Evolutionary conservation across 495 filamentous ascomycete genomes (phyloP).

Genomic region (Hypoxylon subgilvum): DNA sequence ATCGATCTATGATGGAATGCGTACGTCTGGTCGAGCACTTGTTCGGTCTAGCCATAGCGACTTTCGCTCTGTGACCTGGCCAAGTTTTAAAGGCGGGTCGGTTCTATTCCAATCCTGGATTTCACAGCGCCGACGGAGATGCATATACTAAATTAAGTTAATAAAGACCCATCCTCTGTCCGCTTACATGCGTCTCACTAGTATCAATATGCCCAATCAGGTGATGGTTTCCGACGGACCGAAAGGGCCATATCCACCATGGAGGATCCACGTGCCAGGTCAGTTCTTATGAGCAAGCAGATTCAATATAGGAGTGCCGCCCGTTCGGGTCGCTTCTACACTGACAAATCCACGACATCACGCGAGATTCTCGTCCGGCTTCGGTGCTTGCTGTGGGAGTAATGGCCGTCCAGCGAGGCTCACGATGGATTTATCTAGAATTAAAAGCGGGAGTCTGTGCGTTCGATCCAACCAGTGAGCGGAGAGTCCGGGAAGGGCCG

Average conservation of each 20-base stretch:
- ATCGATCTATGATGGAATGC: constrained; percentile 2
- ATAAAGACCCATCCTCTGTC: constrained; percentile 24
- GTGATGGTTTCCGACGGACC: constrained; percentile 2
- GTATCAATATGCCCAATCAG: constrained; percentile 26
- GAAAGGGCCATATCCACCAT: constrained; percentile 21
- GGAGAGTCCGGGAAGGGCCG: constrained; percentile 36
- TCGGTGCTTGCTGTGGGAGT: constrained; percentile 21
- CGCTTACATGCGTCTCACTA: constrained; percentile 23
- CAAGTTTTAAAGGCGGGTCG: constrained; percentile 22
- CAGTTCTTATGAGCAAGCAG: constrained; percentile 14
- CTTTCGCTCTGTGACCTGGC: constrained; percentile 2
- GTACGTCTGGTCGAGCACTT: constrained; percentile 11
- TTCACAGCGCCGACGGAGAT: constrained; percentile 29
- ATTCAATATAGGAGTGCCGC: constrained; percentile 26
- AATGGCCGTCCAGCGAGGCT: constrained; percentile 18
- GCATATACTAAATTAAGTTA: constrained; percentile 46
- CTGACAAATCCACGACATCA: constrained; percentile 12
- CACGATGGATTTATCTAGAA: constrained; percentile 26
- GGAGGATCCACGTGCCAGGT: constrained; percentile 30
- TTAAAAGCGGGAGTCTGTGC: constrained; percentile 36
- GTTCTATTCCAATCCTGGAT: constrained; percentile 32
- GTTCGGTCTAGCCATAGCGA: constrained; percentile 5
- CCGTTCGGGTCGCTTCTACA: constrained; percentile 31
- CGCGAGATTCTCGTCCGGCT: constrained; percentile 25
- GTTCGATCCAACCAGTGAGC: constrained; percentile 33